Base-by-base conservation (phyloP, 2,329 filamentous ascomycete genomes). In the Trichophyton simii region DNA sequence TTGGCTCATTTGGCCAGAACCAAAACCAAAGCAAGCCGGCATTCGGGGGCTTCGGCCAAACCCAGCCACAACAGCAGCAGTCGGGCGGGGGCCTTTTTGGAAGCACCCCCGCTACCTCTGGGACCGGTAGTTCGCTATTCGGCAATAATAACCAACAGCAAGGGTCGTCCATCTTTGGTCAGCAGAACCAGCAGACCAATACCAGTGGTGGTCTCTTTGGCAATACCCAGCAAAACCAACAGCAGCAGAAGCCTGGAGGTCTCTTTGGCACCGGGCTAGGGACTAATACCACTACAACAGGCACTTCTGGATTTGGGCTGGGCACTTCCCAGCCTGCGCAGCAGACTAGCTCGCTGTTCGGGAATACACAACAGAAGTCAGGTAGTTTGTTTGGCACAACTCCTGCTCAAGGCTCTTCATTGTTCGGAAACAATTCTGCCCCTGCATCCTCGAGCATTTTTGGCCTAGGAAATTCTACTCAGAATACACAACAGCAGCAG, bases 381-480 rank as follows among this genome's bases (percentile, higher is more conserved):
- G 79, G 83, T 2, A 76, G 78, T n/a, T 67, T 84, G 13, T 85
- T 86, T 64, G 81, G 79, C 11, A 22, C 61, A 11, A 57, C 63
- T 15, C 72, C 74, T 5, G 70, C 58, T 67, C 78, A 57, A 55
- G 57, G 64, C 8, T 63, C 66, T 52, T 63, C 64, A 44, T 57
- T 69, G 52, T 71, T 71, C 31, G 67, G 67, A 63, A 65, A 34
- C 50, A 66, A 67, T 3, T 61, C 69, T 3, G 58, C 65, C 9
- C 69, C 73, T 20, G 68, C 65, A 31, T 62, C 68, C 1, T 68
- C 63, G 11, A 48, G 58, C 52, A 34, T 65, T 8, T 66, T 66
- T 50, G 58, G 46, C 42, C 55, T 63, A 9, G 63, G 62, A 20
- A 61, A 62, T 25, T 36, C 57, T 1, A 59, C 41, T 41, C 65